Evolutionary conservation across 2,329 filamentous ascomycete species (phyloP).

Genomic region (Hypoxylon sp.): DNA sequence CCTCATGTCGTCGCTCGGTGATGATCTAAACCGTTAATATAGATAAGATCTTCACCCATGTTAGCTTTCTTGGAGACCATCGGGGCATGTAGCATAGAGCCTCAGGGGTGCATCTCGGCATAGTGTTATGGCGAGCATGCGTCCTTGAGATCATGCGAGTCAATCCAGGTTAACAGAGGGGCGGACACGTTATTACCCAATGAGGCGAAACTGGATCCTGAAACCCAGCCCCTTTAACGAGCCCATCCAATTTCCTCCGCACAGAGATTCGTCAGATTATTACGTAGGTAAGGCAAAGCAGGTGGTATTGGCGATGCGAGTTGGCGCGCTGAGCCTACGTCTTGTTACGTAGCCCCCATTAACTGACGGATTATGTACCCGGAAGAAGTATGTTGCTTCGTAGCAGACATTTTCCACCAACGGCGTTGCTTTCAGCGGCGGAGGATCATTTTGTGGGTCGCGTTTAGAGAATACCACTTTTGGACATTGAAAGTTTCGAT

Average conservation of each 20-base stretch:
- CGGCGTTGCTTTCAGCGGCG: neutral
- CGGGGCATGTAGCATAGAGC: neutral
- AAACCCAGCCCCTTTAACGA: conserved; percentile 18
- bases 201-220: conserved; percentile 18
- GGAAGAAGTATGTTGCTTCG: conserved; percentile 9
- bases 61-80: conserved; percentile 11
- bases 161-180: conserved; percentile 7
- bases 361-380: conserved; percentile 18
- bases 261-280: conserved; percentile 24
- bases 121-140: conserved; percentile 25
- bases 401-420: conserved; percentile 22
- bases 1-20: conserved; percentile 19
- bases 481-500: neutral
- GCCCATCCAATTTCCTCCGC: conserved; percentile 24
- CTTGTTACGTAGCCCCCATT: conserved; percentile 18
- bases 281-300: conserved; percentile 18
- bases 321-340: neutral
- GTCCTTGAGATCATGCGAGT: conserved; percentile 11
- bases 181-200: conserved; percentile 8
- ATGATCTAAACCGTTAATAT: conserved; percentile 25
- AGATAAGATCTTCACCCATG: conserved; percentile 27
- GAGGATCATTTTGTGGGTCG: conserved; percentile 13
- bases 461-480: conserved; percentile 3
- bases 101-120: conserved; percentile 13
- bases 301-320: conserved; percentile 16